Evolutionary conservation across 2,329 filamentous ascomycete genomes (phyloP), one percentile per base, ranked within the genome.

Genomic region (Dryadomyces quercus-mongolicae): DNA sequence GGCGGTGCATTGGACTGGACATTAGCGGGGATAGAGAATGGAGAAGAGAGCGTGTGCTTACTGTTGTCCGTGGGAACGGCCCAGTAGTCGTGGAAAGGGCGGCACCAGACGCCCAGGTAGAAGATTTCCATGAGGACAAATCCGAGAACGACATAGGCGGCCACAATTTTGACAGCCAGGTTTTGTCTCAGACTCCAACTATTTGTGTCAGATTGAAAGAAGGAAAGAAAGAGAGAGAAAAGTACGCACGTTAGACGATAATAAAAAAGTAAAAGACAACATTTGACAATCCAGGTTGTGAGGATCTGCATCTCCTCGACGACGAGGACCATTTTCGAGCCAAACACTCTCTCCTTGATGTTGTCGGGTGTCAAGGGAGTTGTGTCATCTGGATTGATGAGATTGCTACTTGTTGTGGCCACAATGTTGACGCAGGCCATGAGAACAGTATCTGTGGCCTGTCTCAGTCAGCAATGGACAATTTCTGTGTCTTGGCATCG

Each of bases 261-360:
- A 59, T 80, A 82, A 70, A 82, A 73, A 57, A 81, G 65, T 38
- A 83, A 62, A 58, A 83, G 68, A 60, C 78, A 82, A 9, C 69
- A 65, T 62, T 83, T 83, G 58, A 80, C 70, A 0, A 69, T 65
- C 74, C 77, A 82, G 34, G 77, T 76, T 10, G 76, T 74, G 52
- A 80, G 68, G 18, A 83, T 69, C 68, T 86, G 84, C 61, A 76
- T 74, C 65, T 83, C 72, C 59, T 85, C 81, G 2, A 78, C 76
- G 9, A 82, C 74, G 42, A 83, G 69, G 1, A 83, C 80, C 68
- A 80, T 75, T 70, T 84, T 84, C 48, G 78, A 82, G 12, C 81
- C 81, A 42, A 64, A 67, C 0, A 68, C 63, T 50, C 78, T 68
- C 36, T 70, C 66, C 3, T 58, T 60, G 49, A 74, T 70, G 40